A percentile compares a stretch with the other conserved stretches of the same genome.
Evolutionary conservation across 2,329 filamentous ascomycete genomes (phyloP).

Genomic region (Tolypocladium inflatum): DNA sequence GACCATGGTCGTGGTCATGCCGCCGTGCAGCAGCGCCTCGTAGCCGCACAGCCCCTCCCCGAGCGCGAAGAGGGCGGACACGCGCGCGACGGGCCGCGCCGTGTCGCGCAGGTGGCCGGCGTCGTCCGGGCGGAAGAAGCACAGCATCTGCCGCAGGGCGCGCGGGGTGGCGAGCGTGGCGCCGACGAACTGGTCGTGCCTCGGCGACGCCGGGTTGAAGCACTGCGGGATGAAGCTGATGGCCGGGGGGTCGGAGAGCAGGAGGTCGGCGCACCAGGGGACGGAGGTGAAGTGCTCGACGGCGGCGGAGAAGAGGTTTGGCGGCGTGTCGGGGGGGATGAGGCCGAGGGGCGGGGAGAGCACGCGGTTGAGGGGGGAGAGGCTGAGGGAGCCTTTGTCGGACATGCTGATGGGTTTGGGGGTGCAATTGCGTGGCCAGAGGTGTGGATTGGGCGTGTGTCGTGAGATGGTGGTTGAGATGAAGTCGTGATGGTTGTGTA

Average conservation of each 20-base stretch:
- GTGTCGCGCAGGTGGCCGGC: conserved; percentile 13
- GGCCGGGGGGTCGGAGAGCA: conserved; percentile 8
- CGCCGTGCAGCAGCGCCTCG: conserved; percentile 24
- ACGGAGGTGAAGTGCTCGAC: conserved; percentile 22
- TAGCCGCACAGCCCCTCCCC: conserved; percentile 24
- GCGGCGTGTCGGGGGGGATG: conserved; percentile 14
- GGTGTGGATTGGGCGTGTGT: neutral
- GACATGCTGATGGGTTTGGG: neutral
- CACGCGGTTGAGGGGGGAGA: conserved; percentile 14
- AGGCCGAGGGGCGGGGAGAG: conserved; percentile 20
- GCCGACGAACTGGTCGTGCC: conserved; percentile 25
- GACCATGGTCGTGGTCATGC: conserved; percentile 22
- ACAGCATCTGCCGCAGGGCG: conserved; percentile 22
- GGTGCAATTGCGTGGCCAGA: neutral
- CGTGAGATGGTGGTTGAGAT: neutral
- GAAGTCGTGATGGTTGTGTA: neutral
- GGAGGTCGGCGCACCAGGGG: conserved; percentile 24
- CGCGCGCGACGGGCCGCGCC: conserved; percentile 14
- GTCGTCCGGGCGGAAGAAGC: conserved; percentile 20
- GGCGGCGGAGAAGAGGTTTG: conserved; percentile 15
- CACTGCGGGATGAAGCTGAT: conserved; percentile 23
- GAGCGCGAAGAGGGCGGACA: conserved; percentile 21
- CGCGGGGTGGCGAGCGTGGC: conserved; percentile 17
- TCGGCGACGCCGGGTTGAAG: conserved; percentile 16
- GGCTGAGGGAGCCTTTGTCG: neutral